A percentile compares a stretch with the other conserved stretches of the same genome.
These are phyloP conservation scores for Gossypium anomalum DNA, from an alignment of 345 rosid genomes.

Conservation along the genomic window DNA sequence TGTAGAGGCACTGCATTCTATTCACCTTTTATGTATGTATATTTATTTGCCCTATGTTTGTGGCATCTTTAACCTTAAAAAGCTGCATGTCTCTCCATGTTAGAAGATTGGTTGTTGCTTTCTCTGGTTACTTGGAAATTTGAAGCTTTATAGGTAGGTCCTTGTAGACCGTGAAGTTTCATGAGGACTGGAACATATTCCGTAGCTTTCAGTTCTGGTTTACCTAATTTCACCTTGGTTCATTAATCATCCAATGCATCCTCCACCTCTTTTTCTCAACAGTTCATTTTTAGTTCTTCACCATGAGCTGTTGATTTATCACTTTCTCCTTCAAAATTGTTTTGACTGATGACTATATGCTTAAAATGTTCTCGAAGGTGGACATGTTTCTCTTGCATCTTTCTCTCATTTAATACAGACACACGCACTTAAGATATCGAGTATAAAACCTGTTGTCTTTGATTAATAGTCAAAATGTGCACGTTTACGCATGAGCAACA, in stretches of 20 bases:
- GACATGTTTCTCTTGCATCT: neutral
- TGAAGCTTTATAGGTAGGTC: neutral
- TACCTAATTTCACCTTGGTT: neutral
- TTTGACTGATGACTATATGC: neutral
- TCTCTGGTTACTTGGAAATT: neutral
- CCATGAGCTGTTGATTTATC: neutral
- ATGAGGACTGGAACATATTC: neutral
- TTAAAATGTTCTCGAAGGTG: neutral
- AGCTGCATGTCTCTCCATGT: neutral
- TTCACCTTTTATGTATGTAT: neutral
- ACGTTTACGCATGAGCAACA: neutral
- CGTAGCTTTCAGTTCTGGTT: neutral
- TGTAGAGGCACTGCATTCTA: neutral
- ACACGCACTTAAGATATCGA: neutral
- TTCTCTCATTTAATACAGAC: neutral
- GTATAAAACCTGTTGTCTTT: neutral
- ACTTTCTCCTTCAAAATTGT: neutral
- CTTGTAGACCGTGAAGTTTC: conserved; percentile 11
- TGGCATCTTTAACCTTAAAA: neutral
- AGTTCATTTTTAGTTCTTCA: neutral
- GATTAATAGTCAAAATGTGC: neutral
- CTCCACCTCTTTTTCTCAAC: neutral
- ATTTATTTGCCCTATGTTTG: neutral
- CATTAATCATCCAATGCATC: neutral
- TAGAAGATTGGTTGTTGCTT: neutral